phyloP scores from a whole-genome alignment of 257 asterid genomes.

The Lantana camara region DNA sequence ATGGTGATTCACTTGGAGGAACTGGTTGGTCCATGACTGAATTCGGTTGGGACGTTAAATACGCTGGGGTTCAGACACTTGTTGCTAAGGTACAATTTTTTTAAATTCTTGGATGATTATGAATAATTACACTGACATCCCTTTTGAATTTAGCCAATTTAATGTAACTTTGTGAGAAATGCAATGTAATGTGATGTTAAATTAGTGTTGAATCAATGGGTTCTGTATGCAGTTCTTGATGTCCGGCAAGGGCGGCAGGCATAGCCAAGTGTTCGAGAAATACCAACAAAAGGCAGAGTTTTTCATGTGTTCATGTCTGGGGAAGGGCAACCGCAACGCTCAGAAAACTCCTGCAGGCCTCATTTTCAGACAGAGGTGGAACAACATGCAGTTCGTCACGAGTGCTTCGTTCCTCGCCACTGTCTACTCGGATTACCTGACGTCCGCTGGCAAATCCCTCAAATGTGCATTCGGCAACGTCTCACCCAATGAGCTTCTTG shows the following conservation, averaged over 20 bases:
- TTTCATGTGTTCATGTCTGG: slow-evolving; percentile 92
- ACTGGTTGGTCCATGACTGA: slow-evolving; percentile 98
- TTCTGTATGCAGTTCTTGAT: slow-evolving; percentile 63
- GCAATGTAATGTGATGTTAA: too few species aligned
- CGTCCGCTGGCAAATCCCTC: slow-evolving; percentile 78
- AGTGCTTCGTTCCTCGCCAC: slow-evolving; percentile 86
- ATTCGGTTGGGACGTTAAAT: slow-evolving; percentile 97
- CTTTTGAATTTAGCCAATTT: too few species aligned
- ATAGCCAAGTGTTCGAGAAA: slow-evolving; percentile 49
- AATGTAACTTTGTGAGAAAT: too few species aligned
- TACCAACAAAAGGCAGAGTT: slow-evolving; percentile 87
- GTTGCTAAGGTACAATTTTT: slow-evolving; percentile 67
- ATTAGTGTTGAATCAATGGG: too few species aligned
- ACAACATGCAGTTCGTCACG: slow-evolving; percentile 96
- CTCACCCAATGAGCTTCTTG: slow-evolving; percentile 68
- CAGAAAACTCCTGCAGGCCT: slow-evolving; percentile 95
- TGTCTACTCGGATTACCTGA: slow-evolving; percentile 82
- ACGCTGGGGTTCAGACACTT: slow-evolving; percentile 92
- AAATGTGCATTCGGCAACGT: slow-evolving; percentile 61
- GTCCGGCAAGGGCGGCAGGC: slow-evolving; percentile 75
- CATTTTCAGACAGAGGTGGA: slow-evolving; percentile 90
- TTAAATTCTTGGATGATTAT: not conserved
- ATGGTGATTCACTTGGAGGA: slow-evolving; percentile 89
- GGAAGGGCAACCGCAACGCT: slow-evolving; percentile 75
- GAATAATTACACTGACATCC: too few species aligned